Percentiles rank a stretch among this genome's conserved stretches.
phyloP scores from a whole-genome alignment of 306 rosid species.

The Inga leiocalycina region DNA sequence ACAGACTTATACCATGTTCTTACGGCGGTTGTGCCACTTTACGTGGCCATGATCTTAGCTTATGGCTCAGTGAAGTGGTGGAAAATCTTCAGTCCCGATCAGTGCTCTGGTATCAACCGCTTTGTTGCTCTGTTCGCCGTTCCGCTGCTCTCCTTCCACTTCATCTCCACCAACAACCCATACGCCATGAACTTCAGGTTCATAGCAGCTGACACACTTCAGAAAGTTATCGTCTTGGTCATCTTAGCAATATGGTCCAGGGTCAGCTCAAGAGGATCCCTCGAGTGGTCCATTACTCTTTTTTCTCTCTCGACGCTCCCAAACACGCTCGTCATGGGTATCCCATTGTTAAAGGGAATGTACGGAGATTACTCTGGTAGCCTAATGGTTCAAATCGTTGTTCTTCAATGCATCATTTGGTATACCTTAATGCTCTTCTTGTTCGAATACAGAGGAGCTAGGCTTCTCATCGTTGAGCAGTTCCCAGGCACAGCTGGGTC shows the following conservation, averaged over 20 bases:
- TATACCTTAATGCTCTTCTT: constrained; percentile 66
- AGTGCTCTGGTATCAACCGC: constrained; percentile 69
- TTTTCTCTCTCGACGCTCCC: constrained; percentile 69
- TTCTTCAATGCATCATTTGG: constrained; percentile 73
- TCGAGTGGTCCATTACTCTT: constrained; percentile 70
- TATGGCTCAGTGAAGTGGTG: constrained; percentile 77
- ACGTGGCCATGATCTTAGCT: constrained; percentile 68
- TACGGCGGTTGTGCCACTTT: constrained; percentile 67
- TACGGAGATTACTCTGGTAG: constrained; percentile 56
- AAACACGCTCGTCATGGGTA: constrained; percentile 74
- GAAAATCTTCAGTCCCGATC: constrained; percentile 70
- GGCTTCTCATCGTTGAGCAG: constrained; percentile 58
- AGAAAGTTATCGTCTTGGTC: constrained; percentile 52
- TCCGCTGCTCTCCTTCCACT: constrained; percentile 72
- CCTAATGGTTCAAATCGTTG: constrained; percentile 71
- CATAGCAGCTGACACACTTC: constrained; percentile 66
- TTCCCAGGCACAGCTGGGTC: constrained; percentile 69
- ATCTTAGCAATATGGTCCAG: constrained; percentile 54
- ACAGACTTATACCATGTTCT: constrained; percentile 67
- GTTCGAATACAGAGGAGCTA: constrained; percentile 67
- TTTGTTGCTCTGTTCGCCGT: constrained; percentile 73
- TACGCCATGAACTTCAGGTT: constrained; percentile 64
- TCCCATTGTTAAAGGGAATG: constrained; percentile 67
- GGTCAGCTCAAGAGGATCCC: constrained; percentile 51
- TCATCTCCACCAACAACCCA: constrained; percentile 68